Conservation (phyloP, 176 grass and related monocot genomes). For the Oryza longistaminata region DNA sequence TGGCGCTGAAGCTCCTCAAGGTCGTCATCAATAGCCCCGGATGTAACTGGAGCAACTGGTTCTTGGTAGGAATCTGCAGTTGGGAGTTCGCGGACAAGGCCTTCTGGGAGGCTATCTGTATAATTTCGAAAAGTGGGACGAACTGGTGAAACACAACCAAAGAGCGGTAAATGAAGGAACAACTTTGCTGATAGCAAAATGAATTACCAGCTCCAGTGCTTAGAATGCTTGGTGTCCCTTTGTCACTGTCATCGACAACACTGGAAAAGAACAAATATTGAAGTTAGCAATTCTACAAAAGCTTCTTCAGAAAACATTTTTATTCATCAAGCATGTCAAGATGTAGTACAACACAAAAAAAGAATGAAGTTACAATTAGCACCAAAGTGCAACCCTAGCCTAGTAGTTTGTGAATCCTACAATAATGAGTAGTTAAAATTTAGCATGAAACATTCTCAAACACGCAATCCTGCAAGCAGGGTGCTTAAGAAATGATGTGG, state of each 20-base stretch:
- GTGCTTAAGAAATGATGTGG: background rate
- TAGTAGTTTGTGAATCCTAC: constrained; percentile 11
- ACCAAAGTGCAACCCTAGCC: background rate
- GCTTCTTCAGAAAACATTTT: constrained; percentile 5
- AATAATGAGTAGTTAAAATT: background rate
- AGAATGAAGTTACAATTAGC: constrained; percentile 1
- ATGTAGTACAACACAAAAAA: background rate
- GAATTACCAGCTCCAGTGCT: constrained; percentile 29
- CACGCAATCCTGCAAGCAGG: background rate
- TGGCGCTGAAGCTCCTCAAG: constrained; percentile 87
- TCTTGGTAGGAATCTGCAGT: constrained; percentile 60
- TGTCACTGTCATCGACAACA: constrained; percentile 68
- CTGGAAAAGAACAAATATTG: constrained; percentile 42
- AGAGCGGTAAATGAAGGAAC: background rate
- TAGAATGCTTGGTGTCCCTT: constrained; percentile 20
- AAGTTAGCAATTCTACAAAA: background rate
- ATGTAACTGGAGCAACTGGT: constrained; percentile 26
- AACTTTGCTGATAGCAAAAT: background rate
- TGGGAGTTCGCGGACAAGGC: constrained; percentile 87
- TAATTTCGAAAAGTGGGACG: background rate
- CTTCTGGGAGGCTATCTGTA: constrained; percentile 86
- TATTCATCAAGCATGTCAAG: constrained; percentile 22
- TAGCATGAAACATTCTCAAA: background rate
- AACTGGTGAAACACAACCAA: background rate
- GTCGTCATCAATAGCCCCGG: constrained; percentile 53